These are phyloP conservation scores for Tagetes patula DNA, from an alignment of 129 eudicot genomes.

Conservation along the genomic window DNA sequence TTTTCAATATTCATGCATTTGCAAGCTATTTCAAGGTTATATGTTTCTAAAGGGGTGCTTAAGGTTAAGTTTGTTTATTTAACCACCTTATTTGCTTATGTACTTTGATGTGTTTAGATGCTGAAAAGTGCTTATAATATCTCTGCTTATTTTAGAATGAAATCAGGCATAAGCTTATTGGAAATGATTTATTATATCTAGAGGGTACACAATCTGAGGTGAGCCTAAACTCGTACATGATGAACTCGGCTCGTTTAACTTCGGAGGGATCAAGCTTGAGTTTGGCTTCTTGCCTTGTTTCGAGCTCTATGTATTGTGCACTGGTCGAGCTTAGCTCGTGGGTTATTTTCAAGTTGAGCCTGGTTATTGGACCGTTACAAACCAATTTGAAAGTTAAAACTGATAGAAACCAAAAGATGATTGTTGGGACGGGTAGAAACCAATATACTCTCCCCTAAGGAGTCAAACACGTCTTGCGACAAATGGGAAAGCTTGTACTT, in stretches of 20 bases:
- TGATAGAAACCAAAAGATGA: too few relatives aligned
- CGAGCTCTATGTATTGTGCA: not conserved
- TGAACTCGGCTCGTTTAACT: not conserved
- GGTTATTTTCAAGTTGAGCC: not conserved
- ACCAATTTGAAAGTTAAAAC: too few relatives aligned
- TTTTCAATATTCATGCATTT: slow-evolving; percentile 15
- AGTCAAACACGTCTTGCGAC: too few relatives aligned
- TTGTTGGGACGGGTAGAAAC: too few relatives aligned
- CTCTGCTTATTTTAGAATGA: not conserved
- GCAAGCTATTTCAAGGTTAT: not conserved
- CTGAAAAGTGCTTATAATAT: not conserved
- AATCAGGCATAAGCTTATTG: not conserved
- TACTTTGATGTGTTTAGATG: not conserved
- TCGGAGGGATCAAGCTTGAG: not conserved
- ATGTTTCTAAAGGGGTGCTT: slow-evolving; percentile 8
- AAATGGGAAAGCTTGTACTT: not conserved
- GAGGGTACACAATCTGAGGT: not conserved
- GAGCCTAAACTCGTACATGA: not conserved
- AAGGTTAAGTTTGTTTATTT: not conserved
- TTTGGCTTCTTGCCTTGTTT: not conserved
- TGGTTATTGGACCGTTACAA: too few relatives aligned
- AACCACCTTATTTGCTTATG: not conserved
- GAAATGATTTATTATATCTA: not conserved
- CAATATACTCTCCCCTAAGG: too few relatives aligned
- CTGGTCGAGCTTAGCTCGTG: not conserved